A percentile compares a stretch with the other conserved stretches of the same genome.
These are phyloP conservation scores for Saitozyma podzolica DNA, from an alignment of 768 basidiomycete genomes.

Conservation along the genomic window DNA sequence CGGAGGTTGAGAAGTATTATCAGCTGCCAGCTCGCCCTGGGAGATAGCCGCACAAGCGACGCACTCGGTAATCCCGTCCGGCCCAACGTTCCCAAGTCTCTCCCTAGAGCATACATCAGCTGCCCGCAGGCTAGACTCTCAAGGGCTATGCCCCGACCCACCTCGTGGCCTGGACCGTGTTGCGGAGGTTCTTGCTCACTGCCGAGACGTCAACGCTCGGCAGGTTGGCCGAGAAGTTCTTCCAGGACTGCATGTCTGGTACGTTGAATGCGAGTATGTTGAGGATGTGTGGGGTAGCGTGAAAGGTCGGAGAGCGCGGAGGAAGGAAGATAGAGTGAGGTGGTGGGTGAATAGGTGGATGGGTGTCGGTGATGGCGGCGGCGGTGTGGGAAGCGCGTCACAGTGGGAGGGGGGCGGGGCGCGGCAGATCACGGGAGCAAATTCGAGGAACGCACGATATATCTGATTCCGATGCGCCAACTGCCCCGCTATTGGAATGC, in stretches of 20 bases:
- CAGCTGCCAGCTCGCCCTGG: constrained; percentile 1
- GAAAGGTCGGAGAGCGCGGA: background rate
- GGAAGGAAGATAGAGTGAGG: background rate
- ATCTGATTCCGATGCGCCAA: too few species aligned
- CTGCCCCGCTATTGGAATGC: constrained; percentile 3
- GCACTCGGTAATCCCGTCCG: constrained; percentile 92
- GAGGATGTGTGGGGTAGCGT: background rate
- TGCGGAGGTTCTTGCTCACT: constrained; percentile 45
- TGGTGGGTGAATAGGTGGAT: too few species aligned
- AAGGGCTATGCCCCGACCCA: constrained; percentile 10
- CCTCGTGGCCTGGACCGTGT: constrained; percentile 50
- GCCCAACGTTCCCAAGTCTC: constrained; percentile 79
- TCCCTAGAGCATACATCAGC: constrained; percentile 56
- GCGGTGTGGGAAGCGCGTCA: too few species aligned
- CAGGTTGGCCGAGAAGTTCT: constrained; percentile 38
- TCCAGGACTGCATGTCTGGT: constrained; percentile 40
- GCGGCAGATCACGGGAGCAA: too few species aligned
- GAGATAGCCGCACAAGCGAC: constrained; percentile 7
- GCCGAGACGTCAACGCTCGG: constrained; percentile 48
- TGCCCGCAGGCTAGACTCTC: background rate
- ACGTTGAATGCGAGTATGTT: background rate
- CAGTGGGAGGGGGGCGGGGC: too few species aligned
- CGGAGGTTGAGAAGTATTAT: too few species aligned
- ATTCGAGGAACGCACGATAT: too few species aligned
- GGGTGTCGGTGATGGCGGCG: too few species aligned